phyloP scores from a whole-genome alignment of 768 basidiomycete species.

The Nidularia sp. region DNA sequence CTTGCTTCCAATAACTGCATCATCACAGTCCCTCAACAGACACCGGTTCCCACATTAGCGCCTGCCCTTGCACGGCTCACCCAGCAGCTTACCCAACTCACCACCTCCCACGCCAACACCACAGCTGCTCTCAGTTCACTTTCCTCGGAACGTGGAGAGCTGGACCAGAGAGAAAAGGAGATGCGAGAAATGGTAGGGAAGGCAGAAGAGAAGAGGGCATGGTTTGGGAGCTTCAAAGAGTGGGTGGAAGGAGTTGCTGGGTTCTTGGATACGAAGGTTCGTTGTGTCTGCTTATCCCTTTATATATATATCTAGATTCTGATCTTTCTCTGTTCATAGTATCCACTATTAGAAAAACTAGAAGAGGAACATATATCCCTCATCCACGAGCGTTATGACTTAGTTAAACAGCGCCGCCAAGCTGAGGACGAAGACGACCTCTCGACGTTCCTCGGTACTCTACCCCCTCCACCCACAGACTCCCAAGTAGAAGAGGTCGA shows the following conservation, averaged over 20 bases:
- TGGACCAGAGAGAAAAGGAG: conserved; percentile 67
- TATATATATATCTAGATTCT: too few relatives aligned
- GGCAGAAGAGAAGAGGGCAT: conserved; percentile 76
- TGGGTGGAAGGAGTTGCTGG: conserved; percentile 80
- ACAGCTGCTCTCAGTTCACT: conserved; percentile 52
- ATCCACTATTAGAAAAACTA: conserved; percentile 70
- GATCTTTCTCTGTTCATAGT: conserved; percentile 36
- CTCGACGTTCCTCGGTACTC: conserved; percentile 57
- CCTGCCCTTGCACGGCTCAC: conserved; percentile 59
- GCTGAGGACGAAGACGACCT: conserved; percentile 82
- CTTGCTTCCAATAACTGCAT: conserved; percentile 3
- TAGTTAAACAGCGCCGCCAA: conserved; percentile 64
- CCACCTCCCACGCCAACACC: conserved; percentile 64
- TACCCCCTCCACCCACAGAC: conserved; percentile 25
- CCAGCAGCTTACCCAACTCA: conserved; percentile 53
- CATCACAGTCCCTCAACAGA: conserved; percentile 58
- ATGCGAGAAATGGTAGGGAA: conserved; percentile 70
- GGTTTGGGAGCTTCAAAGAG: conserved; percentile 75
- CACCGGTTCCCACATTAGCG: conserved; percentile 60
- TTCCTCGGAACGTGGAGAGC: conserved; percentile 56
- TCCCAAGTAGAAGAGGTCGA: conserved; percentile 41
- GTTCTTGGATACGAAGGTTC: conserved; percentile 88
- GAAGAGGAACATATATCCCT: conserved; percentile 74
- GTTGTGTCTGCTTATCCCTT: conserved; percentile 3
- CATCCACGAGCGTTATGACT: conserved; percentile 67